Evolutionary conservation across 176 grass and related monocot genomes (phyloP).

Genomic region (Carex parvula): DNA sequence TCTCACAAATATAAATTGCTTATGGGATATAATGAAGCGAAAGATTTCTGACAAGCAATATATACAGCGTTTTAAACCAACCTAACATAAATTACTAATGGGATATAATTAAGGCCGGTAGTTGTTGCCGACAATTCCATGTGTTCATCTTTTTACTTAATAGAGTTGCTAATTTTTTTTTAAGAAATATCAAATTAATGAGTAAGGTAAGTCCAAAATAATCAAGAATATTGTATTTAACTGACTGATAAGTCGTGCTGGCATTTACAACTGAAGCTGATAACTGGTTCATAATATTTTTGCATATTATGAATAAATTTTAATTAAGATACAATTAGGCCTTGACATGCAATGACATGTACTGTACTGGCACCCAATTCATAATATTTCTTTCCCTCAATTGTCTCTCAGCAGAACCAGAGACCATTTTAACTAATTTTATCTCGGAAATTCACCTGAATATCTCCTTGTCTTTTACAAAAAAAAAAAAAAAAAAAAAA

Average conservation of each 20-base stretch:
- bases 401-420: neutral
- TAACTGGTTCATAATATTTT: neutral
- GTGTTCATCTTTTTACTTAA: neutral
- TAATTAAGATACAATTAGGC: neutral
- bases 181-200: neutral
- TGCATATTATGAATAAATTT: neutral
- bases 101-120: neutral
- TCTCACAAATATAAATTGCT: too few relatives aligned
- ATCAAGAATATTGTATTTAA: neutral
- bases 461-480: neutral
- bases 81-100: neutral
- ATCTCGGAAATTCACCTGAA: neutral
- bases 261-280: neutral
- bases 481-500: neutral
- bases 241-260: neutral
- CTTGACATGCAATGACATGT: neutral
- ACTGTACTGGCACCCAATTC: neutral
- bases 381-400: slow-evolving; percentile 6
- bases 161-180: neutral
- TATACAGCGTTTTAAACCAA: neutral
- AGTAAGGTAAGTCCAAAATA: neutral
- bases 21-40: too few relatives aligned
- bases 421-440: neutral
- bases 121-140: neutral
- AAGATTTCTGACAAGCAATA: neutral